phyloP scores from a whole-genome alignment of 495 filamentous ascomycete genomes.

The Daldinia grandis region DNA sequence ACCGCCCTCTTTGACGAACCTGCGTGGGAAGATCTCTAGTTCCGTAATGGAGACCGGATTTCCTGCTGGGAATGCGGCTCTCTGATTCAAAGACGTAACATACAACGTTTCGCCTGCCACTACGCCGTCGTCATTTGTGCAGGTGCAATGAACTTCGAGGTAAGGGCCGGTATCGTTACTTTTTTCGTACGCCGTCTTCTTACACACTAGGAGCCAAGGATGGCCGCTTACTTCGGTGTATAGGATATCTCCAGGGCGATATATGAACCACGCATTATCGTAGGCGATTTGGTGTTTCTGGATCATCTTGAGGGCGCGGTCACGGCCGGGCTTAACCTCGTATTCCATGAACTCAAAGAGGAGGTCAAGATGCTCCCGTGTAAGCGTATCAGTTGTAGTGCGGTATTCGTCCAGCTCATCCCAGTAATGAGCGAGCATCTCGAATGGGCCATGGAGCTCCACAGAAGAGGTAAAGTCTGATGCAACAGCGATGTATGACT shows the following conservation, averaged over 20 bases:
- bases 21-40: conserved; percentile 35
- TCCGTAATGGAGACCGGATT: conserved; percentile 38
- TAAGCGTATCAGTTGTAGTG: conserved; percentile 38
- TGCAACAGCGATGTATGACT: conserved; percentile 51
- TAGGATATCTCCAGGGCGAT: conserved; percentile 48
- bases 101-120: conserved; percentile 25
- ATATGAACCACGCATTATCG: conserved; percentile 50
- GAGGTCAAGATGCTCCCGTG: conserved; percentile 45
- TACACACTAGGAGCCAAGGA: conserved; percentile 43
- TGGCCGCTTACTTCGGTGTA: conserved; percentile 44
- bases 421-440: conserved; percentile 47
- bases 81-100: conserved; percentile 27
- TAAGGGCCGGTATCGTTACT: conserved; percentile 28
- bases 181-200: conserved; percentile 43
- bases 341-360: conserved; percentile 49
- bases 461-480: conserved; percentile 46
- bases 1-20: conserved; percentile 27
- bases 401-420: conserved; percentile 46
- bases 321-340: conserved; percentile 42
- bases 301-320: conserved; percentile 42
- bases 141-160: conserved; percentile 40
- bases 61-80: conserved; percentile 32
- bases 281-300: conserved; percentile 43
- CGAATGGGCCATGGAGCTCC: conserved; percentile 42
- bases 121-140: conserved; percentile 38